Evolutionary conservation across 441 rosid species (phyloP), one percentile per base, ranked within the genome.

Genomic region (Arabidopsis lyrata): DNA sequence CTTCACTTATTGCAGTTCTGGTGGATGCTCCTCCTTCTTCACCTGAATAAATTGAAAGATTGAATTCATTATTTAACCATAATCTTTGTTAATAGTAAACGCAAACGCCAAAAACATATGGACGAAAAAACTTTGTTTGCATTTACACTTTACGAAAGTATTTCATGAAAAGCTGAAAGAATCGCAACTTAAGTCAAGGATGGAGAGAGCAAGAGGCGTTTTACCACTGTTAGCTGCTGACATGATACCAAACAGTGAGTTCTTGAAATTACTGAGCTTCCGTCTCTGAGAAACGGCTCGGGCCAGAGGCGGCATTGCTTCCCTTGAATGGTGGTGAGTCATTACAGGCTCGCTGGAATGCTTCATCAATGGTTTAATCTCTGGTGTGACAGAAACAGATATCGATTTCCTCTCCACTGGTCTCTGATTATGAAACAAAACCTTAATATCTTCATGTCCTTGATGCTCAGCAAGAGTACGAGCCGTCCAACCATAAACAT

Each of bases 401-500:
- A 58, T 65, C 2, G 78, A 68, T 42, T 65, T 55, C 62, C 67
- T 68, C 80, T 56, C 77, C 54, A 15, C 68, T 60, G 79, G 72
- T 71, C 60, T 75, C 34, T 66, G 57, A 11, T 56, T 76, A 15
- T 77, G 74, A 29, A 92, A 77, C 64, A 92, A 24, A 39, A 27
- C 31, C 69, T 81, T 76, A 47, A 89, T 89, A 45, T 89, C 92
- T 70, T 87, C 92, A 18, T 81, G 86, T 55, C 96, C 94, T 82
- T 92, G 97, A 63, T 95, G 95, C 68, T 91, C 95, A 4, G 94
- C 94, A 60, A 95, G 78, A 55, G 66, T 87, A 76, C 86, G 83
- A 15, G 97, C 83, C 11, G 94, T 91, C 98, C 97, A 95, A 18
- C 96, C 88, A 20, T 93, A 76, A 27, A 62, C 70, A 80, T 90